phyloP scores from a whole-genome alignment of 1,284 basidiomycete species.

The Ustilago bromivora region DNA sequence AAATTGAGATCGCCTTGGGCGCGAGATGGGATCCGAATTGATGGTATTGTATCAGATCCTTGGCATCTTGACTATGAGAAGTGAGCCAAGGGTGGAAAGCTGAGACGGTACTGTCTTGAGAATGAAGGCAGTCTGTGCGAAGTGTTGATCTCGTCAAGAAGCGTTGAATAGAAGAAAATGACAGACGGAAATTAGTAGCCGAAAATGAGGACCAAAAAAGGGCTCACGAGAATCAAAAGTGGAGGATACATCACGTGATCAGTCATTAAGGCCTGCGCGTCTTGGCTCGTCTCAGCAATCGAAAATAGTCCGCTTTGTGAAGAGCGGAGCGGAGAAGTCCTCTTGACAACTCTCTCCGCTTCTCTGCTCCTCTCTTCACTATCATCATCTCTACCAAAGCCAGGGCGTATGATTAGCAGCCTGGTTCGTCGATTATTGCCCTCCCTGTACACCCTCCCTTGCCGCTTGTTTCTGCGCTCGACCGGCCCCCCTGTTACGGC shows the following conservation, averaged over 20 bases:
- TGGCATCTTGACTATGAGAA: background rate
- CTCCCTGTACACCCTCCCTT: no score
- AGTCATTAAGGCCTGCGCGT: no score
- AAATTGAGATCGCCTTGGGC: background rate
- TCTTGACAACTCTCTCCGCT: no score
- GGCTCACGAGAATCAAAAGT: slow-evolving; percentile 2
- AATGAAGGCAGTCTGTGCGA: background rate
- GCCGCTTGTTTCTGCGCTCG: no score
- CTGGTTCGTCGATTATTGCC: no score
- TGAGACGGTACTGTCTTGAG: background rate
- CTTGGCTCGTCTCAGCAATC: no score
- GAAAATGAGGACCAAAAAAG: background rate
- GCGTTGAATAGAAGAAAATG: background rate
- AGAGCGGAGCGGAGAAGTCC: no score
- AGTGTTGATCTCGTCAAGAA: background rate
- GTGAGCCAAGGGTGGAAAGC: background rate
- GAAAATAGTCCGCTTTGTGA: no score
- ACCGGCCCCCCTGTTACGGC: no score
- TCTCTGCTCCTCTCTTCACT: background rate
- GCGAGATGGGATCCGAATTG: background rate
- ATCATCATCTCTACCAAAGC: background rate
- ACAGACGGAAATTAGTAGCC: background rate
- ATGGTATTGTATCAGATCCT: background rate
- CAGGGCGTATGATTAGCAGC: no score
- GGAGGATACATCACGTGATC: background rate